phyloP scores from a whole-genome alignment of 208 protist species.

The Leishmania lainsoni region DNA sequence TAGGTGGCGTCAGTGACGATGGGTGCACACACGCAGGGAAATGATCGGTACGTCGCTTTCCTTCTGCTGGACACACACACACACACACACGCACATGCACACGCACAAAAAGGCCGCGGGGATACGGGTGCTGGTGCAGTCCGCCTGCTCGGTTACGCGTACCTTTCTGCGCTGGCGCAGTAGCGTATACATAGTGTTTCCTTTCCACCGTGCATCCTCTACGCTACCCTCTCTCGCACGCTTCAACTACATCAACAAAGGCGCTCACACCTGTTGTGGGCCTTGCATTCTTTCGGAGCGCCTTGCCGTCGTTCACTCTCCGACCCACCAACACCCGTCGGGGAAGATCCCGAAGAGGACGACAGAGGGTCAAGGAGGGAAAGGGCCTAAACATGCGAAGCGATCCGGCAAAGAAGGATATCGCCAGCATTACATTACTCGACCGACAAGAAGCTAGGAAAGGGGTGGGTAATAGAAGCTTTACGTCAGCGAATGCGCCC shows the following conservation, averaged over 20 bases:
- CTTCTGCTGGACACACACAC: not conserved
- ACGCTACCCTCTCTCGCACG: not conserved
- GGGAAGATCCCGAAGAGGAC: not conserved
- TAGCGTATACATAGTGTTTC: no score
- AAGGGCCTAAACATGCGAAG: not conserved
- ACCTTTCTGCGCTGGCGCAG: no score
- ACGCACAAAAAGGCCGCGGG: not conserved
- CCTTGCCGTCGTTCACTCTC: not conserved
- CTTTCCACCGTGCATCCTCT: no score
- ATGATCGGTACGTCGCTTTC: not conserved
- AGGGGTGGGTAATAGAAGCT: not conserved
- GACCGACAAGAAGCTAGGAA: not conserved
- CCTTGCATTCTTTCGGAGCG: not conserved
- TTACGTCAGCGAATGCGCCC: not conserved
- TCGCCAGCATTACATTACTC: not conserved
- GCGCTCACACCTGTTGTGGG: not conserved
- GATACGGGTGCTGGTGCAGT: not conserved
- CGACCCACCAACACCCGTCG: not conserved
- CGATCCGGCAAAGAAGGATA: not conserved
- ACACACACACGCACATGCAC: slow-evolving; percentile 14
- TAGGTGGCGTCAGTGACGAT: not conserved
- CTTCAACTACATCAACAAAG: not conserved
- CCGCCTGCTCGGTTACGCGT: not conserved
- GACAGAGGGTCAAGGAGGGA: not conserved
- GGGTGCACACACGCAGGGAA: not conserved